Conservation (phyloP, 257 asterid species). For the Nicotiana paniculata region DNA sequence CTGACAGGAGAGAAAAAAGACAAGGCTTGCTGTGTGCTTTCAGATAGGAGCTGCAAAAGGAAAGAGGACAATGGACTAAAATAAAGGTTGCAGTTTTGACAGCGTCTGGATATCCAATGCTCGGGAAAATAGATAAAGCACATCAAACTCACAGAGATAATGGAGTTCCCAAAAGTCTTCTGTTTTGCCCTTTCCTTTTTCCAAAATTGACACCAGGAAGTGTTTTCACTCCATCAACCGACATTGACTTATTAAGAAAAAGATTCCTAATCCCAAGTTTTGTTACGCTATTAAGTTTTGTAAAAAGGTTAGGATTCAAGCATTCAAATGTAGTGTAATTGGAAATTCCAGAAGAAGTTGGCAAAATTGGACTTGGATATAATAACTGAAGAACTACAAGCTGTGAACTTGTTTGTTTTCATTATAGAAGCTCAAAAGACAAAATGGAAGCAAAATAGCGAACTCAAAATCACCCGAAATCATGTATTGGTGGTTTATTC, state of each 20-base stretch:
- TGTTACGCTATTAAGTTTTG: conserved; percentile 8
- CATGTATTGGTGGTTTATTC: background rate
- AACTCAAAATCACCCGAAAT: background rate
- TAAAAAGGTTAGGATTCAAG: background rate
- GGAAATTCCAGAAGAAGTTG: background rate
- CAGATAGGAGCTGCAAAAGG: too few relatives aligned
- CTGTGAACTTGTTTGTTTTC: background rate
- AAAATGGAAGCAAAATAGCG: background rate
- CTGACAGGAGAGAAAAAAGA: background rate
- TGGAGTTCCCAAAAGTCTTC: background rate
- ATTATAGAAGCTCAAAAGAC: background rate
- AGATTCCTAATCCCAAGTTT: background rate
- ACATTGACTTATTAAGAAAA: conserved; percentile 6
- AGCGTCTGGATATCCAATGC: background rate
- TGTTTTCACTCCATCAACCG: background rate
- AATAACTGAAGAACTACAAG: background rate
- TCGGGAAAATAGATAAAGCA: background rate
- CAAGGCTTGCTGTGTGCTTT: background rate
- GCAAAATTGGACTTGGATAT: background rate
- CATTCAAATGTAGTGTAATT: background rate
- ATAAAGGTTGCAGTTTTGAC: background rate
- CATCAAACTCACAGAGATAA: background rate
- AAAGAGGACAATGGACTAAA: background rate
- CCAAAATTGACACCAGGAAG: background rate
- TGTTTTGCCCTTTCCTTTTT: background rate